Evolutionary conservation across 1,284 basidiomycete species (phyloP).

Genomic region (Ceratobasidium sp.): DNA sequence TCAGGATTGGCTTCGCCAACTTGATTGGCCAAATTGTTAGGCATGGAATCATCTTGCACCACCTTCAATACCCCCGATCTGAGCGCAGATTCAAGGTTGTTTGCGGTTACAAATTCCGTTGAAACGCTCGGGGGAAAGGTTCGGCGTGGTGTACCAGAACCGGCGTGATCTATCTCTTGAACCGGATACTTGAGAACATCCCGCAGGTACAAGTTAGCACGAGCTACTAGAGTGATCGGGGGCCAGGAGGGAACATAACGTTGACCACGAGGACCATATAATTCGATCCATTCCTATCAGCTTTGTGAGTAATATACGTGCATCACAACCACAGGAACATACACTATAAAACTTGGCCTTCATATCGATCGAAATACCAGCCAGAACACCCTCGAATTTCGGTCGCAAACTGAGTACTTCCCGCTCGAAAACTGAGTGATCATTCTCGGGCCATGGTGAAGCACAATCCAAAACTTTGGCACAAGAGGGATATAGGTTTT

Average conservation of each 20-base stretch:
- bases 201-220: conserved; percentile 5
- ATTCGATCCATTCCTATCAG: conserved; percentile 10
- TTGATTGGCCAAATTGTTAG: background rate
- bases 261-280: conserved; percentile 3
- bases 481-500: background rate
- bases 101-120: background rate
- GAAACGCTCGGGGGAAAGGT: background rate
- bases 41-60: background rate
- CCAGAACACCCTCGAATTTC: background rate
- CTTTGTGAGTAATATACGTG: background rate
- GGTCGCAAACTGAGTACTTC: background rate
- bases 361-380: background rate
- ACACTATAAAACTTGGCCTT: conserved; percentile 11
- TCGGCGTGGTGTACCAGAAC: background rate
- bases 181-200: conserved; percentile 1
- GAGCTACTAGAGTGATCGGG: background rate
- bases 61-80: conserved; percentile 1
- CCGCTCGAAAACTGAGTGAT: background rate
- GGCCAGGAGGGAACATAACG: conserved; percentile 2
- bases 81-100: conserved; percentile 1
- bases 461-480: background rate
- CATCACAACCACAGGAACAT: background rate
- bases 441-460: background rate
- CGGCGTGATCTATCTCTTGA: background rate
- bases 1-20: background rate